Base-by-base conservation (phyloP, 75 land plant genomes). In the Pinus tabuliformis region DNA sequence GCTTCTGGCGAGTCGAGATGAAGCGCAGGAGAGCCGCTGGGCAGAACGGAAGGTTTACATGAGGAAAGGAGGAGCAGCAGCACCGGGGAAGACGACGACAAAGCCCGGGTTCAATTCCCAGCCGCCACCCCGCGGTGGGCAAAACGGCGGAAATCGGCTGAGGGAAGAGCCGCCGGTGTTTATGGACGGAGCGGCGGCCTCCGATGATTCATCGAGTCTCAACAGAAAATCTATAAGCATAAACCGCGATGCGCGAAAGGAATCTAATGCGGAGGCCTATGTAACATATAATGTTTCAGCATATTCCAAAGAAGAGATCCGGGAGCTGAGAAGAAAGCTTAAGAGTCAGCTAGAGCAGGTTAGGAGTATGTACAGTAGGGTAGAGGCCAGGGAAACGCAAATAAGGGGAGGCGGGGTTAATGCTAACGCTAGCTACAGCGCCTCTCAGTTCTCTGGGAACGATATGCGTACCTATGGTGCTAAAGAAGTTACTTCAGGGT, bases 121-220 rank as follows among this genome's bases (percentile, higher is more conserved):
- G 77, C 83, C 89, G 39, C 77, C 71, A 62, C 49, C 77, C 28
- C 45, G 72, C 5, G 56, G 28, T 8, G 54, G 70, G 75, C 52
- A 15, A n/a, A 20, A 1, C 7, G 61, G 30, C 21, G 7, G 54
- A 8, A 17, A 15, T 63, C 56, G 49, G 4, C 20, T 60, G 30
- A 17, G 42, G 73, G 24, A 21, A 3, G 14, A 56, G 6, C 70
- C 49, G 37, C 13, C 42, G 28, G 63, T 70, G 24, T 73, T 78
- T 56, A 75, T 60, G 42, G 59, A 36, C 7, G 62, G 36, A 5
- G 45, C 24, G 66, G 77, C 80, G 6, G 81, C 83, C 20, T 85
- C 91, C 3, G 86, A 89, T 54, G 91, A 89, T 64, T 83, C 89
- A 13, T 79, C 82, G 11, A 87, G 89, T 26, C 63, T 89, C 64